Percentiles rank a stretch among this genome's conserved stretches.
Evolutionary conservation across 2,329 filamentous ascomycete species (phyloP).

Genomic region (Talaromyces islandicus): DNA sequence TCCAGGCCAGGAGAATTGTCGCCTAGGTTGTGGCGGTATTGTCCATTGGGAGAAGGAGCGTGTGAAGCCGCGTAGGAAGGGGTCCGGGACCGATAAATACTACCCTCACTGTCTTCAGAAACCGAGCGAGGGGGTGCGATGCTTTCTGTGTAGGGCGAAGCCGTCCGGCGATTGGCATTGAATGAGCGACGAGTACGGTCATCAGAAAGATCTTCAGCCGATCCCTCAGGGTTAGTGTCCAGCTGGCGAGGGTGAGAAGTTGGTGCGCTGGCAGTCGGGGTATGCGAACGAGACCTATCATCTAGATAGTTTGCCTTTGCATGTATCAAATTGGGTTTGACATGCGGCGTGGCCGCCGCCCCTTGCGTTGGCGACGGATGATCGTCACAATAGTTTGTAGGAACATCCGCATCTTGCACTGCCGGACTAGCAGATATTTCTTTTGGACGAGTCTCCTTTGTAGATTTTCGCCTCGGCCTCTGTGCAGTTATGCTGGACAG

Average conservation of each 20-base stretch:
- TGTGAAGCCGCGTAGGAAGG: conserved; percentile 21
- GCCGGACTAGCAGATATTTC: conserved; percentile 17
- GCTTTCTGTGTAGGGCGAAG: conserved; percentile 14
- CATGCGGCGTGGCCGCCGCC: conserved; percentile 15
- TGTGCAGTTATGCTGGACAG: conserved; percentile 19
- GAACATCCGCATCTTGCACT: conserved; percentile 16
- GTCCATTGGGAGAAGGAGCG: conserved; percentile 18
- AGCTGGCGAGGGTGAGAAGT: conserved; percentile 12
- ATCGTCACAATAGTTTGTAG: conserved; percentile 15
- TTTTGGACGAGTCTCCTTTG: conserved; percentile 17
- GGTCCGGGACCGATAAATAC: conserved; percentile 22
- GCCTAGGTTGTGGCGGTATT: conserved; percentile 16
- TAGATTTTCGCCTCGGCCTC: conserved; percentile 25
- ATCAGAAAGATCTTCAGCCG: conserved; percentile 3
- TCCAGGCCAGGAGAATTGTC: conserved; percentile 23
- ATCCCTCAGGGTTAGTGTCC: neutral
- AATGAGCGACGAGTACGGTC: neutral
- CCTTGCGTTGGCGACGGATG: conserved; percentile 22
- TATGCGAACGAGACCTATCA: conserved; percentile 10
- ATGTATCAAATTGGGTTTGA: conserved; percentile 15
- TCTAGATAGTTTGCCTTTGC: conserved; percentile 16
- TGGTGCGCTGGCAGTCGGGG: conserved; percentile 2
- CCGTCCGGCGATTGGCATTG: conserved; percentile 2
- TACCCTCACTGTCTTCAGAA: conserved; percentile 21
- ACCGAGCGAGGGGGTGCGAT: conserved; percentile 20